Evolutionary conservation across 2,329 filamentous ascomycete species (phyloP).

Genomic region (Ceratocystis variospora): DNA sequence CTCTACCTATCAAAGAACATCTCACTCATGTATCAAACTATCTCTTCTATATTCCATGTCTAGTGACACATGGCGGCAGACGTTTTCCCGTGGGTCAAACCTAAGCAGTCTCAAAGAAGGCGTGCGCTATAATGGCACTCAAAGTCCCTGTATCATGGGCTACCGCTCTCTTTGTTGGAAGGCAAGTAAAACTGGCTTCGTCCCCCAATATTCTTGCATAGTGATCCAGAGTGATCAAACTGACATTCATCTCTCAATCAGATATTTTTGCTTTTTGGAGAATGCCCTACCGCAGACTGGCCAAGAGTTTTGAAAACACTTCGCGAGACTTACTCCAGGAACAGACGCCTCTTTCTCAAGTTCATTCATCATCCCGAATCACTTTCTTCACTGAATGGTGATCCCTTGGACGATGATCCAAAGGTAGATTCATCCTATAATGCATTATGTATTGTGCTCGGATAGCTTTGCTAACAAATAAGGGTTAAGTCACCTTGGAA

Average conservation of each 20-base stretch:
- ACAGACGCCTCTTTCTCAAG: conserved; percentile 61
- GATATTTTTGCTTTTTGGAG: conserved; percentile 69
- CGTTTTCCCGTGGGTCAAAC: conserved; percentile 43
- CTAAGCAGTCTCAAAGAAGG: conserved; percentile 49
- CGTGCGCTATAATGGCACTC: conserved; percentile 45
- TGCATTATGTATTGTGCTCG: not conserved
- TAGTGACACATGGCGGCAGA: conserved; percentile 48
- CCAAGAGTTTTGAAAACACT: conserved; percentile 50
- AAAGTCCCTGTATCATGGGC: conserved; percentile 54
- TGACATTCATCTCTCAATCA: conserved; percentile 26
- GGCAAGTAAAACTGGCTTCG: conserved; percentile 31
- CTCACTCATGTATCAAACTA: not conserved
- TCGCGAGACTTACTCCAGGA: conserved; percentile 58
- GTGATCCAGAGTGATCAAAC: not conserved
- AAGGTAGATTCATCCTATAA: conserved; percentile 30
- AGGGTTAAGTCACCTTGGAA: conserved; percentile 70
- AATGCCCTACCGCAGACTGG: conserved; percentile 54
- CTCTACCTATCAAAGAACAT: not conserved
- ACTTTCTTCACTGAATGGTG: conserved; percentile 52
- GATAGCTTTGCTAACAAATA: not conserved
- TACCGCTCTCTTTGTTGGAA: conserved; percentile 89
- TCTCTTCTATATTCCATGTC: not conserved
- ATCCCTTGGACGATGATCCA: conserved; percentile 74
- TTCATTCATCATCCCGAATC: conserved; percentile 77
- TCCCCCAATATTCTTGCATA: not conserved